Evolutionary conservation across 2,329 filamentous ascomycete genomes (phyloP), one percentile per base, ranked within the genome.

Genomic region (Aureobasidium sp.): DNA sequence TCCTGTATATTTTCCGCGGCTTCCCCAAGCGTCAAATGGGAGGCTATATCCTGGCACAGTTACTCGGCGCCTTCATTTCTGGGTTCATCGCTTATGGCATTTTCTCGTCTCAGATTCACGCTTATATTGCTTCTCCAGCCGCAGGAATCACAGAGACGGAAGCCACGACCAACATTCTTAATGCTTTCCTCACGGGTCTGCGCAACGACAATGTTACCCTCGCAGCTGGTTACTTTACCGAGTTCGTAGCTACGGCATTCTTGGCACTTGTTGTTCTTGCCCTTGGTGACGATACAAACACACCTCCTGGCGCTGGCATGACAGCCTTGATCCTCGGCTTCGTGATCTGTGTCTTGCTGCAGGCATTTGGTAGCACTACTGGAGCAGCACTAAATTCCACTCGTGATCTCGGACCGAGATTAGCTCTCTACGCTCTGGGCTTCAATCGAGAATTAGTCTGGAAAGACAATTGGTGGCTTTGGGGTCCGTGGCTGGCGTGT

Each of bases 1-100:
- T 71, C 12, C 70, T 78, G 8, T 76, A 73, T 27, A 68, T 72
- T 61, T 82, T 76, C 66, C 78, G 80, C 44, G 80, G 80, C 1
- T 82, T 84, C 32, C 82, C 82, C 0, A 78, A 80, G 65, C 70
- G 75, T 10, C 80, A 82, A 70, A 76, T 81, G 39, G 72, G 78
- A 2, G 72, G 77, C 5, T 84, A 84, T 67, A 75, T 80, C 9
- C 64, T 75, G 1, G 80, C 81, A 6, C 82, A 85, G 65, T 74
- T 83, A 59, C 67, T 84, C 0, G 82, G 77, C 2, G 81, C 80
- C 0, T 79, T 84, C 47, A 67, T 76, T 26, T 81, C 82, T 0
- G 72, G 70, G 13, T 70, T 81, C 39, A 72, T 80, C 32, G 75
- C 80, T 1, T 79, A 77, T 63, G 76, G 74, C 3, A 61, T 80